Percentiles rank a stretch among this genome's conserved stretches.
These are phyloP conservation scores for Gossypium anomalum DNA, from an alignment of 345 rosid species.

Conservation along the genomic window DNA sequence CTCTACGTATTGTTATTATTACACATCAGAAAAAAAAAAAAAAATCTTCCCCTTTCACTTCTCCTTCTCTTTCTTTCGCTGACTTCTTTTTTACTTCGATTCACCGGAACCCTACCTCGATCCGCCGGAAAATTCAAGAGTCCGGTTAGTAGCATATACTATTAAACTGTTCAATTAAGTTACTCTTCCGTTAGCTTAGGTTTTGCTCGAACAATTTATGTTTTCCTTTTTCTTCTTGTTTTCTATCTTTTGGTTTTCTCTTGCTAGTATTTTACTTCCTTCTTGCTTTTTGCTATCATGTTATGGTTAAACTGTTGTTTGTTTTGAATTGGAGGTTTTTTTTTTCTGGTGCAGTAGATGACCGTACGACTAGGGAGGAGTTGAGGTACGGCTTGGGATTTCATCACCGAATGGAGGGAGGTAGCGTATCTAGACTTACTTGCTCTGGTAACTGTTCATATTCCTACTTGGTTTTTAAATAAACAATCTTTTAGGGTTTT, in stretches of 20 bases:
- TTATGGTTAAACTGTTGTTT: not conserved
- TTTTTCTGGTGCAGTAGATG: constrained; percentile 48
- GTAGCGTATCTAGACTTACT: constrained; percentile 93
- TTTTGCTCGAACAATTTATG: constrained; percentile 5
- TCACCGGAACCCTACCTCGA: constrained; percentile 80
- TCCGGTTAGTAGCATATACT: constrained; percentile 44
- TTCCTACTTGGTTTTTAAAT: constrained; percentile 39
- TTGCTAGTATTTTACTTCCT: not conserved
- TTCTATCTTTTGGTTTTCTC: not conserved
- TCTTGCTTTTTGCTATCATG: constrained; percentile 2
- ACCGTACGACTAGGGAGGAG: constrained; percentile 48
- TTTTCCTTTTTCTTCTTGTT: not conserved
- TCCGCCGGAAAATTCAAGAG: constrained; percentile 35
- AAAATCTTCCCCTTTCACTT: not conserved
- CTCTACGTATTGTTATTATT: not conserved
- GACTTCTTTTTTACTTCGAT: constrained; percentile 11
- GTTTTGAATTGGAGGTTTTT: constrained; percentile 10
- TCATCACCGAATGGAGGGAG: constrained; percentile 99
- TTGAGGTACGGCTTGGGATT: constrained; percentile 57
- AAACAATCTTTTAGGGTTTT: constrained; percentile 16
- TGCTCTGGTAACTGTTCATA: constrained; percentile 73
- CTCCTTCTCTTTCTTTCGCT: constrained; percentile 1
- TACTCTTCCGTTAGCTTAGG: constrained; percentile 9
- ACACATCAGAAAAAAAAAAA: not conserved
- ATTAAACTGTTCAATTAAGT: not conserved